These are phyloP conservation scores for Didymella pinodella DNA, from an alignment of 2,329 filamentous ascomycete species.

Conservation along the genomic window DNA sequence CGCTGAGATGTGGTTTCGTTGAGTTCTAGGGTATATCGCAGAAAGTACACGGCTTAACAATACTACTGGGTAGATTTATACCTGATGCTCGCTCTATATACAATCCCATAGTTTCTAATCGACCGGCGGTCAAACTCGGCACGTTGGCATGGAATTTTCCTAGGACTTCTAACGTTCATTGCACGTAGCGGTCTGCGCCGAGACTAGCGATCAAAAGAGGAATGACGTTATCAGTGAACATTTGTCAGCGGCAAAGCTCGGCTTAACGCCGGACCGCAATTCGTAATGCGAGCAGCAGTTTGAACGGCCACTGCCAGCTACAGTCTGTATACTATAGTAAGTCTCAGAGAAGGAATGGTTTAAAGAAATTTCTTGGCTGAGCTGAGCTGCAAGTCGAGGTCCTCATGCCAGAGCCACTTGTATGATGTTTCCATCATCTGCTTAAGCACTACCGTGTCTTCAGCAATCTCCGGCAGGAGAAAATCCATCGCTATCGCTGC, in stretches of 20 bases:
- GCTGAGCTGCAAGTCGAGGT: conserved; percentile 35
- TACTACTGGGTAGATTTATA: background rate
- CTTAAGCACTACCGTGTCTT: conserved; percentile 28
- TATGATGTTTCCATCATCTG: conserved; percentile 27
- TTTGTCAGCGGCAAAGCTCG: conserved; percentile 15
- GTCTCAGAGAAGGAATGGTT: background rate
- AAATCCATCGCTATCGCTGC: conserved; percentile 25
- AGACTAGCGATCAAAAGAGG: conserved; percentile 6
- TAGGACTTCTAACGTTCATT: conserved; percentile 12
- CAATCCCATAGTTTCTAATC: conserved; percentile 22
- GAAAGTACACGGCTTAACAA: background rate
- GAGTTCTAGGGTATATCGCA: background rate
- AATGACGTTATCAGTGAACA: conserved; percentile 12
- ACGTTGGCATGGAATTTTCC: conserved; percentile 23
- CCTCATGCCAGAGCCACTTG: conserved; percentile 41
- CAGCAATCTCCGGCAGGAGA: conserved; percentile 25
- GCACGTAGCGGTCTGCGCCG: conserved; percentile 11
- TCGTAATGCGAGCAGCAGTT: background rate
- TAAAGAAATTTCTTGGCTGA: conserved; percentile 29
- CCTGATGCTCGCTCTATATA: conserved; percentile 19
- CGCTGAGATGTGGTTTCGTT: background rate
- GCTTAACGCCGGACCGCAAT: background rate
- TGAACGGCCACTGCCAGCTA: background rate
- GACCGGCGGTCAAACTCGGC: conserved; percentile 26
- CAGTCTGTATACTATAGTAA: background rate